Base-by-base conservation (phyloP, 2,329 filamentous ascomycete genomes). In the Hyphodiscus sp. region DNA sequence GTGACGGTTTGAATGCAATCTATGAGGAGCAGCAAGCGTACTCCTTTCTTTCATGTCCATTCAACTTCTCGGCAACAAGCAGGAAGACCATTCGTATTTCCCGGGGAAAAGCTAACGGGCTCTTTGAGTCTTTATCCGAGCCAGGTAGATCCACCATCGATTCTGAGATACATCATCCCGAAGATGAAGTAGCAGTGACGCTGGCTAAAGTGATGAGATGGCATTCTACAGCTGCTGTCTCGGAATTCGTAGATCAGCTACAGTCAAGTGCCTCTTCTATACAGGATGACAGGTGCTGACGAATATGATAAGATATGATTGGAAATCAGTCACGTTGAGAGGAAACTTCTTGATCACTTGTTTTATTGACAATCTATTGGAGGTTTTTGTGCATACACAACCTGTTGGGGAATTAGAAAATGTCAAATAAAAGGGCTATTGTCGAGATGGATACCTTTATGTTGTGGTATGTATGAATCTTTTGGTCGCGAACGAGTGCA, bases 321-420 rank as follows among this genome's bases (percentile, higher is more conserved):
- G 29, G 29, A 38, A 30, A 19, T 15, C 52, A 30, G n/a, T 26
- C 42, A 48, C 15, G 33, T 16, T 33, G 29, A 33, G 29, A 33
- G 7, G 13, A 33, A 33, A 13, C 29, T 38, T 51, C 15, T 20
- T 49, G 11, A 41, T 41, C 13, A 41, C 15, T 20, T 23, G 15
- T 16, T 18, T 20, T 33, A 41, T 19, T 8, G 3, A 15, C 16
- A 15, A n/a, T 45, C 20, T 38, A 50, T 45, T 30, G 46, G 19
- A 20, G 60, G 60, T 49, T 62, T 62, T 44, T 62, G 60, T 1
- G 47, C 58, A 33, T 62, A 62, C 6, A 62, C 58, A 26, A 62
- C 53, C 20, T 54, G 7, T 33, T 33, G 29, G 13, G 7, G 7
- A 33, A 13, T 33, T 33, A 33, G 29, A 7, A 33, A 13, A 33